Conservation (phyloP, 1,284 basidiomycete genomes). For the Ustilago tritici region DNA sequence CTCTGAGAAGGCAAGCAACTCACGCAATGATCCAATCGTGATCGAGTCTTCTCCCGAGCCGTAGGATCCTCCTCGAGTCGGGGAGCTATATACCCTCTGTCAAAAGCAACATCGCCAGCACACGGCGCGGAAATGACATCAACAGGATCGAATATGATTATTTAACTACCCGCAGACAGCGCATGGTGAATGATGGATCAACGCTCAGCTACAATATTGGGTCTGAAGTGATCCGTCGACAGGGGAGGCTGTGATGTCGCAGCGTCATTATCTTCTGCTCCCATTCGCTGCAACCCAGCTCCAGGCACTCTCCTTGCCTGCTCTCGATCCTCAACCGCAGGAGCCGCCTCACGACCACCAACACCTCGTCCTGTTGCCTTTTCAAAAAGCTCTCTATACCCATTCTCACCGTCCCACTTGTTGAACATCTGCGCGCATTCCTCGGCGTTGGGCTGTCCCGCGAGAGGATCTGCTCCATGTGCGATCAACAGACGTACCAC, state of each 20-base stretch:
- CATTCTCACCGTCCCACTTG: constrained; percentile 53
- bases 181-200: neutral
- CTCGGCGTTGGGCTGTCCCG: constrained; percentile 80
- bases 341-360: constrained; percentile 42
- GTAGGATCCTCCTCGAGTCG: neutral
- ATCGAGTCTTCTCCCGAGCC: constrained; percentile 48
- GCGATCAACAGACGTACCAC: constrained; percentile 76
- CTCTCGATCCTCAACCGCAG: constrained; percentile 56
- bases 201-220: constrained; percentile 15
- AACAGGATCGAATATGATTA: too few relatives aligned
- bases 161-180: too few relatives aligned
- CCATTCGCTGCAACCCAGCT: constrained; percentile 20
- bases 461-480: constrained; percentile 78
- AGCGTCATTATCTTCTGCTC: neutral
- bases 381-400: constrained; percentile 48
- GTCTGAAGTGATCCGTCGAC: neutral
- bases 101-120: neutral
- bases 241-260: neutral
- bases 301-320: constrained; percentile 47
- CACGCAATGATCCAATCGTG: constrained; percentile 36
- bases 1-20: neutral
- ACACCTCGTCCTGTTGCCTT: constrained; percentile 45
- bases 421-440: constrained; percentile 73
- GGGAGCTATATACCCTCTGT: neutral
- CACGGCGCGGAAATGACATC: neutral